phyloP scores from a whole-genome alignment of 2,329 filamentous ascomycete genomes.

The Boeremia lycopersici region DNA sequence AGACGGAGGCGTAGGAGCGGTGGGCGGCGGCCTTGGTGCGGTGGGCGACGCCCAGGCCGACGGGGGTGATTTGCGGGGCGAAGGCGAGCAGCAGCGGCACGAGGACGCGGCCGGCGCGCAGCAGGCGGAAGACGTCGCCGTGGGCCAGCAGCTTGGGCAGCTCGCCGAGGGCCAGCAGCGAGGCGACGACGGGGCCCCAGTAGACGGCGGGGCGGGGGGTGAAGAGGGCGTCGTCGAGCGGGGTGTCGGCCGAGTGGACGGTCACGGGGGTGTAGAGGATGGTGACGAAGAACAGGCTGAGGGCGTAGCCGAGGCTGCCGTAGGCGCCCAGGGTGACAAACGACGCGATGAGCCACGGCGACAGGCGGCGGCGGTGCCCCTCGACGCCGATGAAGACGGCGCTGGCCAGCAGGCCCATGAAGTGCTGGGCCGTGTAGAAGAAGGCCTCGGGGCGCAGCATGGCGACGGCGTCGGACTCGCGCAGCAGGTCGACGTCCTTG shows the following conservation, averaged over 20 bases:
- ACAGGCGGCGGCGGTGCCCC: constrained; percentile 63
- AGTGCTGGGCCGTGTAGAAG: constrained; percentile 68
- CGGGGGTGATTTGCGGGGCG: constrained; percentile 51
- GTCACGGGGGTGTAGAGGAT: constrained; percentile 63
- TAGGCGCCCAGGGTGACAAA: constrained; percentile 66
- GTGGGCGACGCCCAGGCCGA: constrained; percentile 56
- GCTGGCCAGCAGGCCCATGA: constrained; percentile 61
- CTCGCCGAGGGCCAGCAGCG: constrained; percentile 55
- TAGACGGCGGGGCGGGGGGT: constrained; percentile 42
- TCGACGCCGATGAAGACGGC: constrained; percentile 64
- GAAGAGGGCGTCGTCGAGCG: constrained; percentile 41
- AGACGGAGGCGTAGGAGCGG: constrained; percentile 54
- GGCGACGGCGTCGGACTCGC: constrained; percentile 61
- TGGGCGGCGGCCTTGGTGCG: constrained; percentile 48
- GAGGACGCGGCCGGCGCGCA: constrained; percentile 34
- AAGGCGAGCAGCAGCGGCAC: constrained; percentile 47
- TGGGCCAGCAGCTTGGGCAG: constrained; percentile 34
- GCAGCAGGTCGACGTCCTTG: constrained; percentile 58
- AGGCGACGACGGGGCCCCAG: constrained; percentile 53
- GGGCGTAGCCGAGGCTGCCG: constrained; percentile 65
- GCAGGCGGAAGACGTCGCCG: constrained; percentile 28
- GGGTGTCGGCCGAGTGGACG: constrained; percentile 42
- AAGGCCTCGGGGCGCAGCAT: constrained; percentile 61
- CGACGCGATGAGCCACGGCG: constrained; percentile 55
- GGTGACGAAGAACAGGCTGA: constrained; percentile 67